These are phyloP conservation scores for Termitomyces sp. DNA, from an alignment of 768 basidiomycete species.

Conservation along the genomic window DNA sequence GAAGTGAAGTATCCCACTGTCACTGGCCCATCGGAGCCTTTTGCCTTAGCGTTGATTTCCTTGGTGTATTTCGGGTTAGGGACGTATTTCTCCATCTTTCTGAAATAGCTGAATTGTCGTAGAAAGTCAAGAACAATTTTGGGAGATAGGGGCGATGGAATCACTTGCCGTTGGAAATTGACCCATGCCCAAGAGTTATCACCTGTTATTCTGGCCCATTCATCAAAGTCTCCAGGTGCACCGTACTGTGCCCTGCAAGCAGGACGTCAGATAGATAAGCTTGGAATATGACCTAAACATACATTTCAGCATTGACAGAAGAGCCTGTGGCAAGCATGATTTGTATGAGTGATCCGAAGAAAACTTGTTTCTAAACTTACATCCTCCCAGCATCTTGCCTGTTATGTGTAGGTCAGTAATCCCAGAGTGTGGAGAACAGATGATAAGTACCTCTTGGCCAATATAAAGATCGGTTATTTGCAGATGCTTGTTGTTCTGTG, in stretches of 20 bases:
- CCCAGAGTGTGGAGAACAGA: neutral
- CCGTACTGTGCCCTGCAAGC: constrained; percentile 54
- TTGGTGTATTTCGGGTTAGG: constrained; percentile 46
- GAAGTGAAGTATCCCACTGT: constrained; percentile 48
- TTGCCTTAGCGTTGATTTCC: constrained; percentile 38
- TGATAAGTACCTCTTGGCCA: constrained; percentile 60
- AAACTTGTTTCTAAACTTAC: constrained; percentile 32
- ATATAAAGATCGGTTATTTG: constrained; percentile 41
- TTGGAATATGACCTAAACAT: constrained; percentile 1
- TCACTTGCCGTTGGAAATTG: constrained; percentile 43
- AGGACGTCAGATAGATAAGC: neutral
- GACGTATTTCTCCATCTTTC: constrained; percentile 57
- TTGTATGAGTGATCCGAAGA: neutral
- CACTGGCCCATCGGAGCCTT: constrained; percentile 49
- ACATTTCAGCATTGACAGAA: constrained; percentile 60
- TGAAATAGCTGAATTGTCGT: constrained; percentile 47
- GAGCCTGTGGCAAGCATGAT: constrained; percentile 36
- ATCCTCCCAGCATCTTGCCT: constrained; percentile 74
- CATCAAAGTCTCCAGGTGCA: constrained; percentile 65
- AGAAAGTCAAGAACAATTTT: neutral
- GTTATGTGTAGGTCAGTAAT: neutral
- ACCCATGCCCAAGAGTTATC: constrained; percentile 60
- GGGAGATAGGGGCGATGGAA: neutral
- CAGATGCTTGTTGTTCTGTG: constrained; percentile 54
- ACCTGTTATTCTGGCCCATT: constrained; percentile 53